Base-by-base conservation (phyloP, 371 early-diverging fungal species). In the Mucor lusitanicus region DNA sequence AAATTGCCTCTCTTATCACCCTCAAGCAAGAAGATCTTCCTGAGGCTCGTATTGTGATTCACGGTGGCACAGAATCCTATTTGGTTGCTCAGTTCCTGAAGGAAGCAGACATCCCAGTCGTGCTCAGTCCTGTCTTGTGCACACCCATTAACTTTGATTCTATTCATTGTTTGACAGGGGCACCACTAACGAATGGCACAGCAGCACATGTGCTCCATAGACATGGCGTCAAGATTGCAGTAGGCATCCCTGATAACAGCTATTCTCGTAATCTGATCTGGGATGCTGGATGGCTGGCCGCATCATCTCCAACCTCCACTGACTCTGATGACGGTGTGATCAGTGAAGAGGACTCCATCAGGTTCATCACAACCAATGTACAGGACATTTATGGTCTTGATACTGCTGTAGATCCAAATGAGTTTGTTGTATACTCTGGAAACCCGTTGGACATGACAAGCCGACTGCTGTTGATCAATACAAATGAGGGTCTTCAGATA, bases 31-130 rank as follows among this genome's bases (percentile, higher is more conserved):
- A 79, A 1, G 68, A 79, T 28, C 67, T 83, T 19, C 75, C 75
- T 3, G 60, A 72, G 11, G 70, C 70, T 6, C 74, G 72, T 7
- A 61, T 86, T 6, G 83, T 82, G 21, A 80, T 85, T 39, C 69
- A 82, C 42, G 91, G 94, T 37, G 94, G 90, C 15, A 78, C 84
- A 6, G 95, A 94, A 70, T 87, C 94, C 5, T 85, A 89, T 76
- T 68, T 87, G 5, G 84, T 92, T 13, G 92, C 91, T 5, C 66
- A 73, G 7, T 75, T 87, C 61, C 69, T 93, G 17, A 87, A 89
- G 11, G 69, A 82, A 46, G 78, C 81, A 1, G 55, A 85, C 11
- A 83, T 90, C 17, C 82, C 89, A 11, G 91, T 93, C 12, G 77
- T 94, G 23, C 77, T 94, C 23, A 60, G 65, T 7, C 92, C 92